These are phyloP conservation scores for Decorospora gaudefroyi DNA, from an alignment of 2,329 filamentous ascomycete genomes.

Conservation along the genomic window DNA sequence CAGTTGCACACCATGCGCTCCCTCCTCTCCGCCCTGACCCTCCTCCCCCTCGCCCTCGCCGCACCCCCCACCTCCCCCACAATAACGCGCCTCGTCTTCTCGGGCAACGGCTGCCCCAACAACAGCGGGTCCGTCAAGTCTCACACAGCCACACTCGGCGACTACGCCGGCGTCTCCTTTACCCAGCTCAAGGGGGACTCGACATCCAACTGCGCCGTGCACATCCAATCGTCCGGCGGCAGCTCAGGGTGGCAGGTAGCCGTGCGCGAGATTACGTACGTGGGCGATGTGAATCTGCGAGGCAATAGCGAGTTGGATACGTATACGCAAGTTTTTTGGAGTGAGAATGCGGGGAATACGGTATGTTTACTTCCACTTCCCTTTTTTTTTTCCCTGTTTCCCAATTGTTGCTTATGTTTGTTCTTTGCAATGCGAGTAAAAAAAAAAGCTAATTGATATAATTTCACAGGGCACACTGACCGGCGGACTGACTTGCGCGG, in stretches of 20 bases:
- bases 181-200: conserved; percentile 27
- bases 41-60: conserved; percentile 21
- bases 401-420: background rate
- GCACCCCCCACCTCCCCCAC: conserved; percentile 28
- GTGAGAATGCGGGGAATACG: conserved; percentile 36
- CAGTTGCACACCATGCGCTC: conserved; percentile 17
- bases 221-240: conserved; percentile 32
- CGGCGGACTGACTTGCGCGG: conserved; percentile 27
- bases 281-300: conserved; percentile 30
- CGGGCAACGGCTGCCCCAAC: conserved; percentile 37
- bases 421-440: background rate
- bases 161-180: conserved; percentile 33
- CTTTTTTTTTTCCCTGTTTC: too few relatives aligned
- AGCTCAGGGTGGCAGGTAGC: conserved; percentile 39
- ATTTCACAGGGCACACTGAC: conserved; percentile 23
- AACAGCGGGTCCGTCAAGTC: conserved; percentile 30
- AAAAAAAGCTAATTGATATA: background rate
- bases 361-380: conserved; percentile 25
- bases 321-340: conserved; percentile 37
- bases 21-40: conserved; percentile 20
- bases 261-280: conserved; percentile 31
- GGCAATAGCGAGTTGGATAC: conserved; percentile 32
- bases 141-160: conserved; percentile 22
- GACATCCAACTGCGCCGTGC: conserved; percentile 39
- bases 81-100: conserved; percentile 35